Conservation (phyloP, 768 basidiomycete genomes). For the Hypsizygus marmoreus region DNA sequence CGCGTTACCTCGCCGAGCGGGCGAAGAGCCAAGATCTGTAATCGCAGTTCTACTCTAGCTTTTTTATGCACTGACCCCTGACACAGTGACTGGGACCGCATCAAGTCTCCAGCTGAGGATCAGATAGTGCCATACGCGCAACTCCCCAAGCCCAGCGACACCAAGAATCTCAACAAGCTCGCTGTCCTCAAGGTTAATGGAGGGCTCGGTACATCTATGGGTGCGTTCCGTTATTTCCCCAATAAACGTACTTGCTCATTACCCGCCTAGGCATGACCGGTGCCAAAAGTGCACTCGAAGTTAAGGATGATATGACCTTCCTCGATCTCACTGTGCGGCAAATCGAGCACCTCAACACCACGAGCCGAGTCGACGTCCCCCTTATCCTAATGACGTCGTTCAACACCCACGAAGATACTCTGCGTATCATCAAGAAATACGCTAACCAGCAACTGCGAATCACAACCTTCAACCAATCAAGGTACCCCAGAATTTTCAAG, state of each 20-base stretch:
- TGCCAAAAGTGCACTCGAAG: conserved; percentile 92
- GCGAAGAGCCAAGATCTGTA: conserved; percentile 88
- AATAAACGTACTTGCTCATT: conserved; percentile 5
- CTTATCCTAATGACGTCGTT: conserved; percentile 99
- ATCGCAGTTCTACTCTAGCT: conserved; percentile 15
- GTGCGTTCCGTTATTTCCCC: conserved; percentile 35
- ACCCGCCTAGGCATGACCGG: conserved; percentile 67
- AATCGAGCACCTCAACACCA: conserved; percentile 93
- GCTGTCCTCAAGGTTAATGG: conserved; percentile 96
- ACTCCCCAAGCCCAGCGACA: conserved; percentile 60
- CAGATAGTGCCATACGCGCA: conserved; percentile 83
- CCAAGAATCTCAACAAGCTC: conserved; percentile 82
- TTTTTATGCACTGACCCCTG: conserved; percentile 8
- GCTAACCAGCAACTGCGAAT: conserved; percentile 93
- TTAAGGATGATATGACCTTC: conserved; percentile 98
- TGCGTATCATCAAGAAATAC: conserved; percentile 96
- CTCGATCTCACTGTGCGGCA: conserved; percentile 92
- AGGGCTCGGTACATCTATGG: conserved; percentile 90
- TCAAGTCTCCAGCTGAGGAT: conserved; percentile 83
- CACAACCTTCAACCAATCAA: conserved; percentile 90
- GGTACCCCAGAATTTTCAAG: conserved; percentile 91
- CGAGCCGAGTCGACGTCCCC: conserved; percentile 85
- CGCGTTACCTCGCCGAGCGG: conserved; percentile 87
- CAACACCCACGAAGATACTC: conserved; percentile 96
- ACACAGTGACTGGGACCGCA: conserved; percentile 82